Percentiles rank a stretch among this genome's conserved stretches.
These are phyloP conservation scores for Coemansia sp. DNA, from an alignment of 192 early-diverging fungal genomes.

Conservation along the genomic window DNA sequence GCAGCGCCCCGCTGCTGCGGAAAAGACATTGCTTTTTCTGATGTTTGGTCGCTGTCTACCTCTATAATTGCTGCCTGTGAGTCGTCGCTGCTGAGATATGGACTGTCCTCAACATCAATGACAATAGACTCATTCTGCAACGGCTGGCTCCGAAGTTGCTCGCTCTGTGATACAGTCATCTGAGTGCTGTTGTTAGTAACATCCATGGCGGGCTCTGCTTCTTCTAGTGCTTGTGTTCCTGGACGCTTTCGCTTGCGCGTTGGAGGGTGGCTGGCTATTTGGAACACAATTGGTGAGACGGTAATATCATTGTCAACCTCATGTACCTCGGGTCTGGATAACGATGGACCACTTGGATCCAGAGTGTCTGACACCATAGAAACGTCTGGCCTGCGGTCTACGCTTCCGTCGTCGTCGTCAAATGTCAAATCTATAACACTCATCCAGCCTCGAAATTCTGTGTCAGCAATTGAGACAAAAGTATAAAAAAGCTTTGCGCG, in stretches of 20 bases:
- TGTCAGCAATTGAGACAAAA: neutral
- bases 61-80: neutral
- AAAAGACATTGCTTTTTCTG: neutral
- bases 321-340: neutral
- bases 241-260: conserved; percentile 19
- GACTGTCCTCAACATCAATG: conserved; percentile 12
- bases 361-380: neutral
- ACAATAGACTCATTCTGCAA: neutral
- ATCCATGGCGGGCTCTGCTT: neutral
- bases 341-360: neutral
- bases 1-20: neutral
- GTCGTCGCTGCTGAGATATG: neutral
- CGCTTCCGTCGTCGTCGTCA: conserved; percentile 21
- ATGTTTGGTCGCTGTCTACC: neutral
- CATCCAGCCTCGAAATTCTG: conserved; percentile 7
- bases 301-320: neutral
- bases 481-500: conserved; percentile 3
- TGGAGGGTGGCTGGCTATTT: conserved; percentile 16
- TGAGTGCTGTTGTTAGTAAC: neutral
- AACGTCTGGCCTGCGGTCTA: neutral
- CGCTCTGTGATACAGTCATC: neutral
- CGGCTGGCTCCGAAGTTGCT: neutral
- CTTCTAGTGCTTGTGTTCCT: neutral
- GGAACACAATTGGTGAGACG: conserved; percentile 5
- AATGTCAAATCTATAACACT: conserved; percentile 43